Percentiles rank a stretch among this genome's conserved stretches.
These are phyloP conservation scores for Mycena capillaripes DNA, from an alignment of 768 basidiomycete genomes.

Conservation along the genomic window DNA sequence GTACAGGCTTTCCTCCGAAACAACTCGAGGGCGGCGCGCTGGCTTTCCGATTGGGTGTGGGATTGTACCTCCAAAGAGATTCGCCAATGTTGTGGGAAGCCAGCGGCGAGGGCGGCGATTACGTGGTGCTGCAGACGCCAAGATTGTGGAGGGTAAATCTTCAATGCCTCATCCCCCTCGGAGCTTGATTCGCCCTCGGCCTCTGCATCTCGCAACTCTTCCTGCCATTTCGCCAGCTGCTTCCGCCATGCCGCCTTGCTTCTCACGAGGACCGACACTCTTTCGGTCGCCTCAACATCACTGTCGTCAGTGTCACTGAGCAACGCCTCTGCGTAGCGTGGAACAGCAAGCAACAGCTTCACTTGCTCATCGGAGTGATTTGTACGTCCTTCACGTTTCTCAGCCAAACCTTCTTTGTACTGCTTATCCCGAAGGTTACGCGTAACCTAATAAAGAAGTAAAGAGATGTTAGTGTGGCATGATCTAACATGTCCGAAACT, in stretches of 20 bases:
- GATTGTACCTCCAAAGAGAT: not conserved
- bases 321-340: conserved; percentile 7
- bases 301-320: conserved; percentile 15
- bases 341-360: not conserved
- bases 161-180: too few relatives aligned
- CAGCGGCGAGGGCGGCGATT: not conserved
- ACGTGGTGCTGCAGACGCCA: not conserved
- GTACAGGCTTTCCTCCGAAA: not conserved
- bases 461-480: too few relatives aligned
- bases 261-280: not conserved
- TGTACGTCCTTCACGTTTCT: not conserved
- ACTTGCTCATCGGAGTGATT: conserved; percentile 5
- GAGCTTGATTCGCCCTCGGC: not conserved
- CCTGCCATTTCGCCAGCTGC: conserved; percentile 13
- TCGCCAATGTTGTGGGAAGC: not conserved
- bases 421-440: not conserved
- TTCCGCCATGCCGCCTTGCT: conserved; percentile 2
- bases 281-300: not conserved
- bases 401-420: not conserved
- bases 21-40: not conserved
- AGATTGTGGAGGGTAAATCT: too few relatives aligned
- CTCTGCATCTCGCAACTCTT: not conserved
- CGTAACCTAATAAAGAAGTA: conserved; percentile 11
- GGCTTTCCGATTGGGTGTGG: not conserved
- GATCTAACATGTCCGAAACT: too few relatives aligned